phyloP scores from a whole-genome alignment of 345 rosid genomes.

The Acer saccharum region DNA sequence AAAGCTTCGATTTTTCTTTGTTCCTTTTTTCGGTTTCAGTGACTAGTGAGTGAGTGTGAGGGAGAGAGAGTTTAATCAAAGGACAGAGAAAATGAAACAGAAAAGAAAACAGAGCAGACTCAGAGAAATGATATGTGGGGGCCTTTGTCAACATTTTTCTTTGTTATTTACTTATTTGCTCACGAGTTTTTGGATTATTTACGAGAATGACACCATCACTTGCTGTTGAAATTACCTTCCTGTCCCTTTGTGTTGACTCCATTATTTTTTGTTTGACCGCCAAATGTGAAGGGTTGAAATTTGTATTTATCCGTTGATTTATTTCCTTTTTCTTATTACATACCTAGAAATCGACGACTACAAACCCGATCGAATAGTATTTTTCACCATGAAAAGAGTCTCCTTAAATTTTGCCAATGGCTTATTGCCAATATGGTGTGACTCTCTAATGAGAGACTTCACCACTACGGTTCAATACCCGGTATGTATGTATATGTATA shows the following conservation, averaged over 20 bases:
- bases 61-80: conserved; percentile 1
- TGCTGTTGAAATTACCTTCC: not conserved
- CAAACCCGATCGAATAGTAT: too few species aligned
- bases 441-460: too few species aligned
- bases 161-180: conserved; percentile 8
- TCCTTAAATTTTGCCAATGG: too few species aligned
- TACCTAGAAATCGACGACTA: too few species aligned
- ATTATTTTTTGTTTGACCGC: not conserved
- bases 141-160: conserved; percentile 2
- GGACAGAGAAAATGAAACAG: conserved; percentile 1
- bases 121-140: conserved; percentile 23
- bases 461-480: too few species aligned
- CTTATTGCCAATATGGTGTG: too few species aligned
- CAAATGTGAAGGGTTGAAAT: not conserved
- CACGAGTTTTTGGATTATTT: conserved; percentile 23
- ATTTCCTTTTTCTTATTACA: too few species aligned
- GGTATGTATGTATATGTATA: too few species aligned
- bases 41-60: conserved; percentile 3
- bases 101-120: not conserved
- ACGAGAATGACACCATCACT: conserved; percentile 29
- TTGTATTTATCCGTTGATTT: too few species aligned
- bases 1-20: not conserved
- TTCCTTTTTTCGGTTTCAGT: not conserved
- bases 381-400: too few species aligned
- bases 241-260: conserved; percentile 3